Percentiles rank a stretch among this genome's conserved stretches.
phyloP scores from a whole-genome alignment of 2,329 filamentous ascomycete genomes.

The Aspergillus hortae region DNA sequence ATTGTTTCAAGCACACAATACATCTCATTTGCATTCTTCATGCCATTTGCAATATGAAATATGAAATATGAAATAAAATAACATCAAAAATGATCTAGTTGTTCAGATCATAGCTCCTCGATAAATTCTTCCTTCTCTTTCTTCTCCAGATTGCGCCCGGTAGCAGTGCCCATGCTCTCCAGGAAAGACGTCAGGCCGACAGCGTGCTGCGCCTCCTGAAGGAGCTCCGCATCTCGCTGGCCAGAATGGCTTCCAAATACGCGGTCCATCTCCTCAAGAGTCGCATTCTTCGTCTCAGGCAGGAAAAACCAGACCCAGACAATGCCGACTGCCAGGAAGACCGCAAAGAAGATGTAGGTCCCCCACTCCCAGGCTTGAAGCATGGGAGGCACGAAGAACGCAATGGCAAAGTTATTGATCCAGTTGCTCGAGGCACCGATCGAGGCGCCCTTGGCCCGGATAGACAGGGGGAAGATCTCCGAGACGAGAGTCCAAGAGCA shows the following conservation, averaged over 20 bases:
- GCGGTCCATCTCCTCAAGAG: conserved; percentile 53
- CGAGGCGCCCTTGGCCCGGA: conserved; percentile 26
- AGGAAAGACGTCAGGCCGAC: conserved; percentile 22
- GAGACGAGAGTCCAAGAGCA: conserved; percentile 27
- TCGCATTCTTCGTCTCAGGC: conserved; percentile 56
- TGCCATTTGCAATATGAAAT: too few species aligned
- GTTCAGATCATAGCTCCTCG: too few species aligned
- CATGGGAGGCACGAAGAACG: conserved; percentile 27
- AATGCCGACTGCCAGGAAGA: conserved; percentile 21
- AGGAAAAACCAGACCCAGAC: conserved; percentile 37
- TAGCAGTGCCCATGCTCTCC: conserved; percentile 2
- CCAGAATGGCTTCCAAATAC: conserved; percentile 30
- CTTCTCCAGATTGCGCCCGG: too few species aligned
- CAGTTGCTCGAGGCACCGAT: conserved; percentile 29
- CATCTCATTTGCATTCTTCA: too few species aligned
- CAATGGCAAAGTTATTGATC: conserved; percentile 29
- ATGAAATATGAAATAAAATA: too few species aligned
- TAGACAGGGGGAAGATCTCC: conserved; percentile 27
- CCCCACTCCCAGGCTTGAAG: conserved; percentile 22
- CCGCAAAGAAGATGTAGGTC: conserved; percentile 29
- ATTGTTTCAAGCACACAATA: too few species aligned
- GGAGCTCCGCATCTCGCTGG: conserved; percentile 21
- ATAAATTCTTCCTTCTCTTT: too few species aligned
- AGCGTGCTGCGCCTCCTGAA: conserved; percentile 22
- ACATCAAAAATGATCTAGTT: too few species aligned